A percentile compares a stretch with the other conserved stretches of the same genome.
phyloP scores from a whole-genome alignment of 345 rosid species.

The Nephelium lappaceum region DNA sequence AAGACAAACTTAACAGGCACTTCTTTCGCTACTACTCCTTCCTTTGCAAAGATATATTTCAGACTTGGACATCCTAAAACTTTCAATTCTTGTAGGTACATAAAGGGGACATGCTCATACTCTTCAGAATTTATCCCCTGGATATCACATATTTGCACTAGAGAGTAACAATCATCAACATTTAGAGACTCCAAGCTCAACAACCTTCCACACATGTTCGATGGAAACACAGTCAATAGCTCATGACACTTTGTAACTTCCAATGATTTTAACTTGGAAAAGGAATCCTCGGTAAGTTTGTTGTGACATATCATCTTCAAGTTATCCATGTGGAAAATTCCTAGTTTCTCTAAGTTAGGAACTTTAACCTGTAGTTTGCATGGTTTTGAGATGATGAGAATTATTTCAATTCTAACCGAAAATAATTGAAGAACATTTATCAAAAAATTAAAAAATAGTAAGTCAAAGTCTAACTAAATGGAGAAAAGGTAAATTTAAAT shows the following conservation, averaged over 20 bases:
- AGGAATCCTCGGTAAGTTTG: too few species aligned
- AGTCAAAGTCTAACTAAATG: neutral
- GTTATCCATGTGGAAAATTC: neutral
- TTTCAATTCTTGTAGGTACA: neutral
- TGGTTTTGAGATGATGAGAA: neutral
- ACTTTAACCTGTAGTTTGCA: conserved; percentile 8
- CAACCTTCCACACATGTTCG: neutral
- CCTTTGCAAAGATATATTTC: conserved; percentile 9
- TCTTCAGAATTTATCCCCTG: neutral
- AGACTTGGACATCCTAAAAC: neutral
- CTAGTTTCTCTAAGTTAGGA: conserved; percentile 16
- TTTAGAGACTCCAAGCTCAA: neutral
- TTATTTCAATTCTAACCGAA: too few species aligned
- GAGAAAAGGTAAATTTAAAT: neutral
- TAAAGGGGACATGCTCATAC: neutral
- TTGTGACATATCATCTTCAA: too few species aligned
- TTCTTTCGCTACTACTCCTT: neutral
- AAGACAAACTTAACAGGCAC: conserved; percentile 16
- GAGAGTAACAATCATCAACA: neutral
- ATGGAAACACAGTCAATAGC: too few species aligned
- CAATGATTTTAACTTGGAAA: neutral
- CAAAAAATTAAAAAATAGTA: neutral
- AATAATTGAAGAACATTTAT: too few species aligned
- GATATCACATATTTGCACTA: neutral
- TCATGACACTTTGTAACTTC: neutral